Conservation (phyloP, 1,284 basidiomycete genomes). For the Cerioporus squamosus region DNA sequence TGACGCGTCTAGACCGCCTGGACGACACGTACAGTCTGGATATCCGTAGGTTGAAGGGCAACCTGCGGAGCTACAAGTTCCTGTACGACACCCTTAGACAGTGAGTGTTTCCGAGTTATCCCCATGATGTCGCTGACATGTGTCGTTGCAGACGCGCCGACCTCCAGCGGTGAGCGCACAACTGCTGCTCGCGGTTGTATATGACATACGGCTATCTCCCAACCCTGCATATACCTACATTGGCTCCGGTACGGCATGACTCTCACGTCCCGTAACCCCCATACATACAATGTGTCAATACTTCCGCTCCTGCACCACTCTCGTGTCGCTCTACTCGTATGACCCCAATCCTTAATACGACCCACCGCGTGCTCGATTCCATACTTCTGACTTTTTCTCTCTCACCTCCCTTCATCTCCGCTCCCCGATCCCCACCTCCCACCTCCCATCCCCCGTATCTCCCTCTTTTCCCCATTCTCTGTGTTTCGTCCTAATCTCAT, state of each 20-base stretch:
- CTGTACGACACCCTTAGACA: constrained; percentile 89
- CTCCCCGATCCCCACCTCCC: background rate
- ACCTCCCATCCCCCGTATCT: background rate
- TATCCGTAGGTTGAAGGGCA: constrained; percentile 90
- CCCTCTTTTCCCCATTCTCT: background rate
- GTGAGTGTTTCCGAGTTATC: constrained; percentile 52
- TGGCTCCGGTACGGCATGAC: constrained; percentile 11
- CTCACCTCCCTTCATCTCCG: background rate
- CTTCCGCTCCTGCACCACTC: background rate
- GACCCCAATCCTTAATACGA: constrained; percentile 5
- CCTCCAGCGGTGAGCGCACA: constrained; percentile 41
- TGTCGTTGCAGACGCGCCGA: constrained; percentile 44
- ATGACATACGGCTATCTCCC: background rate
- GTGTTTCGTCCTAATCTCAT: background rate
- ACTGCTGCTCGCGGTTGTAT: constrained; percentile 3
- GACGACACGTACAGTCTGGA: constrained; percentile 89
- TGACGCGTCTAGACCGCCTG: constrained; percentile 86
- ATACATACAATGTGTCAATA: constrained; percentile 21
- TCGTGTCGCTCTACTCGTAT: constrained; percentile 9
- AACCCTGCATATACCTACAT: background rate
- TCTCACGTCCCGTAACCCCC: constrained; percentile 7
- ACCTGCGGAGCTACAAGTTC: constrained; percentile 92
- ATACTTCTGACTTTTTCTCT: background rate
- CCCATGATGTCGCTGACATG: constrained; percentile 3
- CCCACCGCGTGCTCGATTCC: background rate